Conservation (phyloP, 345 rosid species). For the Gossypium thurberi region DNA sequence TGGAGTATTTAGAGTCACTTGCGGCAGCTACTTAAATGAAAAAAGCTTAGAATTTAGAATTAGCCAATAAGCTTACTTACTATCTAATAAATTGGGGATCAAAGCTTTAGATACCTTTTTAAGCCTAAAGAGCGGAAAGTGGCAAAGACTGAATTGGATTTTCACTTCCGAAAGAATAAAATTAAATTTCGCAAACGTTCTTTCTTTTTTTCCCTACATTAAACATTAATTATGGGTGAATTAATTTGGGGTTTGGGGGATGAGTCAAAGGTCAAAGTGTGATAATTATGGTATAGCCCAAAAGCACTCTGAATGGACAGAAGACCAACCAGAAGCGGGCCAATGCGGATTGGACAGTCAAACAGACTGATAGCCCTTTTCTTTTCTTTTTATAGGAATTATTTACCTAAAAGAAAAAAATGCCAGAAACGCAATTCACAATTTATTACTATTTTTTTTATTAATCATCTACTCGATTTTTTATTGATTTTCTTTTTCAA, state of each 20-base stretch:
- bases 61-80: slow-evolving; percentile 28
- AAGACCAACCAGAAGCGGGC: slow-evolving; percentile 9
- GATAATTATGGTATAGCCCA: background rate
- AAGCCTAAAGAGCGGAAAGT: slow-evolving; percentile 9
- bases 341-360: slow-evolving; percentile 11
- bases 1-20: slow-evolving; percentile 19
- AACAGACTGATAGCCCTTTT: background rate
- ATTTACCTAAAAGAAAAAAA: background rate
- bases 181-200: background rate
- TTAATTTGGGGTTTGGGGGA: background rate
- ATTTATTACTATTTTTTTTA: too few species aligned
- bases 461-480: too few species aligned
- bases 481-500: too few species aligned
- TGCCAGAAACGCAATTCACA: background rate
- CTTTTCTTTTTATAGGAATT: background rate
- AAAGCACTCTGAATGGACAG: slow-evolving; percentile 1
- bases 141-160: slow-evolving; percentile 12
- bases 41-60: background rate
- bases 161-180: background rate
- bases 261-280: slow-evolving; percentile 10
- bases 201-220: background rate
- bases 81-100: background rate
- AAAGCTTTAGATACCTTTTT: slow-evolving; percentile 13
- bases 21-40: slow-evolving; percentile 10
- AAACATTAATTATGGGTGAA: too few species aligned